Percentiles rank a stretch among this genome's conserved stretches.
phyloP scores from a whole-genome alignment of 192 early-diverging fungal genomes.

The Obelidium mucronatum region DNA sequence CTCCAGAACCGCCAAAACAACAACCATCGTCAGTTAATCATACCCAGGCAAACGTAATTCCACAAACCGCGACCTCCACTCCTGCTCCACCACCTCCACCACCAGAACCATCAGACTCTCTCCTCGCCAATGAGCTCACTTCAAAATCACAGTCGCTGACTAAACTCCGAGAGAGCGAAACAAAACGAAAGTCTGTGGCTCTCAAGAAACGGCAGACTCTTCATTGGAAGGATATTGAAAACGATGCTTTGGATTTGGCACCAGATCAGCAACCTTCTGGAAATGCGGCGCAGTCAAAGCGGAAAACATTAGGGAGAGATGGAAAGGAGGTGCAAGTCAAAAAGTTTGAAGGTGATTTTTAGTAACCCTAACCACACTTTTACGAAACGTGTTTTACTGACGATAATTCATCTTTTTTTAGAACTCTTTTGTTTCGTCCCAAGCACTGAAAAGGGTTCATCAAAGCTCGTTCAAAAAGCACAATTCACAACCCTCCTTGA shows the following conservation, averaged over 20 bases:
- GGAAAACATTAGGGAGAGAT: slow-evolving; percentile 32
- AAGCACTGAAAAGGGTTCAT: slow-evolving; percentile 27
- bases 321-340: slow-evolving; percentile 46
- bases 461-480: slow-evolving; percentile 47
- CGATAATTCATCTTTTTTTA: slow-evolving; percentile 27
- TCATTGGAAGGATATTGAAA: slow-evolving; percentile 43
- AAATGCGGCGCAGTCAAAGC: slow-evolving; percentile 7
- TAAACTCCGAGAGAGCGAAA: slow-evolving; percentile 11
- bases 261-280: background rate
- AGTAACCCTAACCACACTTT: no score
- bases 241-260: slow-evolving; percentile 25
- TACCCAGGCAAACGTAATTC: no score
- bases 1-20: slow-evolving; percentile 33
- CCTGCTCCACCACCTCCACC: slow-evolving; percentile 46
- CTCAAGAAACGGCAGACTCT: slow-evolving; percentile 26
- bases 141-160: slow-evolving; percentile 11
- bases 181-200: slow-evolving; percentile 1
- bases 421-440: slow-evolving; percentile 62
- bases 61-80: no score
- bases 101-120: slow-evolving; percentile 40
- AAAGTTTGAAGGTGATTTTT: slow-evolving; percentile 51
- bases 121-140: background rate
- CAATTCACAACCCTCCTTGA: slow-evolving; percentile 63
- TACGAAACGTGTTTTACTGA: background rate
- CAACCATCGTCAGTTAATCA: no score